A percentile compares a stretch with the other conserved stretches of the same genome.
Evolutionary conservation across 1,284 basidiomycete species (phyloP).

Genomic region (Ustilago esculenta): DNA sequence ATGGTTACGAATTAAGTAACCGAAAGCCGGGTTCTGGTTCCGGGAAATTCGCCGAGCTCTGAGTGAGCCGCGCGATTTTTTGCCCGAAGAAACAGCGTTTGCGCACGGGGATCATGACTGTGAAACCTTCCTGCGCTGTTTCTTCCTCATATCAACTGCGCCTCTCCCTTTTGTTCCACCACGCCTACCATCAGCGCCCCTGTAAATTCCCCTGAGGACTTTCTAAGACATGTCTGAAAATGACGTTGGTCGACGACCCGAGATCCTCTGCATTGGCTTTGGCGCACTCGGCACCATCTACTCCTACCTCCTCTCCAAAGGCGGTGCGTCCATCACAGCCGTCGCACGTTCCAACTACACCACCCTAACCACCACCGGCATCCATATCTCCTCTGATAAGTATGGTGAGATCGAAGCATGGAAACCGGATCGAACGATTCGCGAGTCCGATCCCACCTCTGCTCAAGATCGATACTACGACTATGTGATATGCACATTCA

Average conservation of each 20-base stretch:
- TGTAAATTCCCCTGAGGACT: no score
- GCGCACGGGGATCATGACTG: no score
- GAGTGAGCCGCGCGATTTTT: no score
- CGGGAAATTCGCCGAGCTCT: background rate
- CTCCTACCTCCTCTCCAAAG: slow-evolving; percentile 74
- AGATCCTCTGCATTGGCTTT: slow-evolving; percentile 70
- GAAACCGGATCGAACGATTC: slow-evolving; percentile 75
- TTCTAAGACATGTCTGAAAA: no score
- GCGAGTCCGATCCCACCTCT: slow-evolving; percentile 68
- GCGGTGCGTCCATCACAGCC: slow-evolving; percentile 76
- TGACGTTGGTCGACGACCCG: background rate
- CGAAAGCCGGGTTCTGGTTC: no score
- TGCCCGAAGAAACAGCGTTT: background rate
- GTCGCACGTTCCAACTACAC: slow-evolving; percentile 80
- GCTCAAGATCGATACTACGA: slow-evolving; percentile 75
- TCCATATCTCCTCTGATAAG: slow-evolving; percentile 73
- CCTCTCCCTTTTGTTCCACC: no score
- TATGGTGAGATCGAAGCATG: slow-evolving; percentile 74
- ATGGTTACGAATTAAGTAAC: no score
- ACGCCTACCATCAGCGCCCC: no score
- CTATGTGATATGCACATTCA: slow-evolving; percentile 75
- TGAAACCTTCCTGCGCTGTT: no score
- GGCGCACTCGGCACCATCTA: slow-evolving; percentile 72
- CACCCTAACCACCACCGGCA: slow-evolving; percentile 70
- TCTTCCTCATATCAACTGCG: no score